Evolutionary conservation across 441 rosid genomes (phyloP), one percentile per base, ranked within the genome.

Genomic region (Macaranga tanarius): DNA sequence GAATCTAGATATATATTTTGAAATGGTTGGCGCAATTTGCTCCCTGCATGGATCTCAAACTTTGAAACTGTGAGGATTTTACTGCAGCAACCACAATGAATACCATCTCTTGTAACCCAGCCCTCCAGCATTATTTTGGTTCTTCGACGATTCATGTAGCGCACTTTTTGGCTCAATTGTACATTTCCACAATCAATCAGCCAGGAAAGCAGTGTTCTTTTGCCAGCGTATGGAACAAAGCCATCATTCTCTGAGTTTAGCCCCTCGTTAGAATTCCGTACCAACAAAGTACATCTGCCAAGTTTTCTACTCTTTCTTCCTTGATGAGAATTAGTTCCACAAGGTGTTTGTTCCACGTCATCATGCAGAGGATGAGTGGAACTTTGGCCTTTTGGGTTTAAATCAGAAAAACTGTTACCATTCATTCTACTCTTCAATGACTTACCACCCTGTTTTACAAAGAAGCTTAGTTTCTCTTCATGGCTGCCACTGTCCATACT

Each of bases 31-130:
- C 89, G 87, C 69, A 83, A 76, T 79, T 91, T 95, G 87, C 98
- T 93, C 73, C 99, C 98, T 9, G 99, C 99, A 81, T 95, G 99
- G 73, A 91, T 87, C 88, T 93, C 99, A 84, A 95, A 95, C 79
- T 88, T 93, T 31, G 91, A 87, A 73, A 91, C 84, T 15, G 92
- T 80, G 69, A 93, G 91, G 73, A 93, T 88, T 81, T 95, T 93
- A 82, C 95, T 90, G 79, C 99, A 95, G 84, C 99, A 95, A 74
- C 88, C 96, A 82, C 99, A 95, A 68, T 91, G 97, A 79, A 95
- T 86, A 50, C 99, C 99, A 62, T 88, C 94, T 76, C 93, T 82
- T 3, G 98, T 89, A 72, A 92, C 79, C 99, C 97, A 92, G 73
- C 99, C 99, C 85, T 95, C 97, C 77, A 92, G 80, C 90, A 95